Conservation (phyloP, 768 basidiomycete genomes). For the Boletales sp. region DNA sequence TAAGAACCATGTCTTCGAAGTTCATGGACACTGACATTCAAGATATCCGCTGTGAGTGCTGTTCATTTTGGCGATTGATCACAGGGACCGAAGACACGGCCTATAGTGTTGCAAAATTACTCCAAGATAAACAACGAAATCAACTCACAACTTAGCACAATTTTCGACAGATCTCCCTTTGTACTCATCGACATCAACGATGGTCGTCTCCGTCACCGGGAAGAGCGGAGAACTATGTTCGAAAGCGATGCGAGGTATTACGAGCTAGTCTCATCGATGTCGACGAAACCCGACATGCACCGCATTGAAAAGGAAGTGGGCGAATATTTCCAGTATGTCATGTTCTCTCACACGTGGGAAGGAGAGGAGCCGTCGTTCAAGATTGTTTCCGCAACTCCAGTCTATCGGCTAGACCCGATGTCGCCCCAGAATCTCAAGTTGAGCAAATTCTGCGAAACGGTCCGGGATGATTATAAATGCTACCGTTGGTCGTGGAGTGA, state of each 20-base stretch:
- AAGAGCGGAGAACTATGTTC: no score
- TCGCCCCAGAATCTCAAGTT: constrained; percentile 1
- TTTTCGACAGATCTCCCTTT: background rate
- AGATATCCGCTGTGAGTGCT: background rate
- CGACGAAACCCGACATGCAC: background rate
- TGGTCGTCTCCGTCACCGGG: no score
- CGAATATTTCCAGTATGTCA: constrained; percentile 11
- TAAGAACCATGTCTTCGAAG: background rate
- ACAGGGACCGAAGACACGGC: background rate
- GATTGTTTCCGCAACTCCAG: no score
- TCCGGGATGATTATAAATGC: background rate
- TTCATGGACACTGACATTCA: background rate
- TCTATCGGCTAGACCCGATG: no score
- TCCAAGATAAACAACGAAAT: background rate
- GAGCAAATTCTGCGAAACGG: constrained; percentile 3
- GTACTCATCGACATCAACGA: no score
- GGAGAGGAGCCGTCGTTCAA: constrained; percentile 5
- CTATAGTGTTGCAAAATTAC: no score
- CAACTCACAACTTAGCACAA: background rate
- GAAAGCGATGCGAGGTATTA: no score
- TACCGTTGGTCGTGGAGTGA: constrained; percentile 12
- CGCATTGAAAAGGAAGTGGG: constrained; percentile 2
- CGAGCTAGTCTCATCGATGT: constrained; percentile 4
- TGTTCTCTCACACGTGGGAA: constrained; percentile 19
- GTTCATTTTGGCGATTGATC: background rate